A percentile compares a stretch with the other conserved stretches of the same genome.
These are phyloP conservation scores for Backusella sp. DNA, from an alignment of 192 early-diverging fungal species.

Conservation along the genomic window DNA sequence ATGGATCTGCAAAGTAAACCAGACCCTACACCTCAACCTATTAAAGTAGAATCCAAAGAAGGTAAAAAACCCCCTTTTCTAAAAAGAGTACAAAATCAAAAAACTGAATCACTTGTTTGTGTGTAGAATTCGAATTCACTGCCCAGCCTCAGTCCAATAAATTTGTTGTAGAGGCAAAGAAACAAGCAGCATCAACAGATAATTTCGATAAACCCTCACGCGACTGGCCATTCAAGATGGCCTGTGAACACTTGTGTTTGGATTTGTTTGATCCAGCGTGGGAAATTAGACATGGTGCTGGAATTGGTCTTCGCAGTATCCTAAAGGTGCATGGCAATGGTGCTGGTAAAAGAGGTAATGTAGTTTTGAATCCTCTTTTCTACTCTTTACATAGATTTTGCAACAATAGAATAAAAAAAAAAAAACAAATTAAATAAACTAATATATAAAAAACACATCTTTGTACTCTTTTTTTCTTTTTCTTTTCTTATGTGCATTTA, in stretches of 20 bases:
- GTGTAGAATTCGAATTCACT: slow-evolving; percentile 49
- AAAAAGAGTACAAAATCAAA: not conserved
- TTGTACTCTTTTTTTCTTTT: slow-evolving; percentile 10
- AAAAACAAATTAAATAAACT: not conserved
- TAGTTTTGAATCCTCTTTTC: not conserved
- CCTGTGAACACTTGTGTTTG: slow-evolving; percentile 57
- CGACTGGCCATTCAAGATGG: slow-evolving; percentile 57
- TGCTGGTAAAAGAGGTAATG: slow-evolving; percentile 64
- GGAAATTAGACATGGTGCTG: slow-evolving; percentile 96
- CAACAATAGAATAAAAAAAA: not conserved
- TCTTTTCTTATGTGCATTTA: not conserved
- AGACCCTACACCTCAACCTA: slow-evolving; percentile 28
- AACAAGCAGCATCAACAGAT: slow-evolving; percentile 24
- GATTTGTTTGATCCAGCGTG: slow-evolving; percentile 71
- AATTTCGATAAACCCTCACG: slow-evolving; percentile 34
- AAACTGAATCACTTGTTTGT: not conserved
- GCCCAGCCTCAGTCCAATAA: slow-evolving; percentile 59
- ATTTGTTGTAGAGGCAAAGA: slow-evolving; percentile 71
- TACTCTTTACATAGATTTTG: not conserved
- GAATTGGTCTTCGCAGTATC: slow-evolving; percentile 87
- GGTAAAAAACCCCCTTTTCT: slow-evolving; percentile 5
- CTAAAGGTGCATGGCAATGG: slow-evolving; percentile 84
- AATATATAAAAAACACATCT: not conserved
- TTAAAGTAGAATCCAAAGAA: slow-evolving; percentile 32
- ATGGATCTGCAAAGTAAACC: slow-evolving; percentile 30